Evolutionary conservation across 208 protist species (phyloP), one percentile per base, ranked within the genome.

Genomic region (Herpetomonas muscarum): DNA sequence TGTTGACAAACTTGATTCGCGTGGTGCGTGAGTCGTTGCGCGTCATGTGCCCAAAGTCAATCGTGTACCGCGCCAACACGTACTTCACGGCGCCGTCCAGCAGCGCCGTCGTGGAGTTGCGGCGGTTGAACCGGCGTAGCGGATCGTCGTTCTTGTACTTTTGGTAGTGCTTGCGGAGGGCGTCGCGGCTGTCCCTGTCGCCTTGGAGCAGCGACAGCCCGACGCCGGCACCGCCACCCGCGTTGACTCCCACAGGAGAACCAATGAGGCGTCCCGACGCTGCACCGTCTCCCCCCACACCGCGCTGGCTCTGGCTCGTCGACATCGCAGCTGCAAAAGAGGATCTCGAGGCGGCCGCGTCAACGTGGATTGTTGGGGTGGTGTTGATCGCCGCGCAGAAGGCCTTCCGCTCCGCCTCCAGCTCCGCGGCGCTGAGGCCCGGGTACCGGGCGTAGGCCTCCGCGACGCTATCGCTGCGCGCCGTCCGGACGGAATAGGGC

Each of bases 21-120:
- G 74, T 71, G 26, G 79, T 94, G 25, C 84, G 85, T 29, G 76
- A 59, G 15, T 94, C 81, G 37, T 85, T 85, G 24, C 87, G 87
- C 5, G 96, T 90, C 54, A 98, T 90, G 74, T 95, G 71, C 29
- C 97, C 97, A 83, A 98, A 98, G 65, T 98, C 91, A 47, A 97
- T 69, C 24, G 92, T 41, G 70, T 97, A 98, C 13, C 66, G 70
- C 1, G 85, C 62, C 10, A 98, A 71, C n/a, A 96, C 69, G 56
- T 73, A 64, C 58, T 91, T 91, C 15, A 31, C 64, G 3, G 55
- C 24, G 9, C 64, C 61, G 28, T 74, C 47, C 28, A 46, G 22
- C 41, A 46, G 29, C 12, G 74, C 69, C 19, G 82, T 74, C 1
- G 61, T 68, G 6, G 82, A 90, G 55, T 41, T 79, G n/a, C 82